These are phyloP conservation scores for Diaporthe nobilis DNA, from an alignment of 2,329 filamentous ascomycete genomes.

Conservation along the genomic window DNA sequence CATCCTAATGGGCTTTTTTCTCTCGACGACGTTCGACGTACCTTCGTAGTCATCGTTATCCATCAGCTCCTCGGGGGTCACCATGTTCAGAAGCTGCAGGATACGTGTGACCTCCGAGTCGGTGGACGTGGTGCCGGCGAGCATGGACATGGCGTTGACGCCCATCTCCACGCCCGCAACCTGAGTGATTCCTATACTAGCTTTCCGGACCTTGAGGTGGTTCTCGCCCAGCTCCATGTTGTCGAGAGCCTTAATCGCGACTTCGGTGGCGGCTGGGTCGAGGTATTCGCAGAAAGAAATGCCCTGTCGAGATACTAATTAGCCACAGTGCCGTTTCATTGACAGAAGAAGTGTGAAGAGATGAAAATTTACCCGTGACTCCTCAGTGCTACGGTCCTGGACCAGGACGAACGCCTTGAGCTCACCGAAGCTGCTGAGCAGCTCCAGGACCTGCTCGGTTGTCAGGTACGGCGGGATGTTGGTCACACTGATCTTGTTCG, in stretches of 20 bases:
- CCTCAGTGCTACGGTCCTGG: constrained; percentile 86
- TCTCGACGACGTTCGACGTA: constrained; percentile 56
- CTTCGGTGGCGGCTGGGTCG: constrained; percentile 82
- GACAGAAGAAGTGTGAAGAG: background rate
- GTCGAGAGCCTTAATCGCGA: constrained; percentile 91
- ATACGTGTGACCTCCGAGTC: constrained; percentile 87
- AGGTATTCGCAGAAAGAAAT: constrained; percentile 97
- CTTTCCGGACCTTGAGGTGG: constrained; percentile 86
- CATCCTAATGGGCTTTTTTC: background rate
- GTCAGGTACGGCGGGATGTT: constrained; percentile 90
- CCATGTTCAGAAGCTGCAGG: constrained; percentile 97
- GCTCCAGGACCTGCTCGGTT: constrained; percentile 92
- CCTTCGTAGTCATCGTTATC: constrained; percentile 97
- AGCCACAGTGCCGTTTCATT: background rate
- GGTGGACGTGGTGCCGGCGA: constrained; percentile 87
- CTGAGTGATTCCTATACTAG: constrained; percentile 95
- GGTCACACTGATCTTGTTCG: constrained; percentile 94
- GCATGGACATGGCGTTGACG: constrained; percentile 97
- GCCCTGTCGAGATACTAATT: constrained; percentile 70
- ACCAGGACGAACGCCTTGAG: constrained; percentile 93
- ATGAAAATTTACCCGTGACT: constrained; percentile 80
- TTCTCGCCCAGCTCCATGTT: constrained; percentile 94
- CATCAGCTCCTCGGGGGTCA: constrained; percentile 93
- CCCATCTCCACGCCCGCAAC: constrained; percentile 93
- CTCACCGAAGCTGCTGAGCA: constrained; percentile 91